Percentiles rank a stretch among this genome's conserved stretches.
Evolutionary conservation across 768 basidiomycete species (phyloP).

Genomic region (Termitomyces sp.): DNA sequence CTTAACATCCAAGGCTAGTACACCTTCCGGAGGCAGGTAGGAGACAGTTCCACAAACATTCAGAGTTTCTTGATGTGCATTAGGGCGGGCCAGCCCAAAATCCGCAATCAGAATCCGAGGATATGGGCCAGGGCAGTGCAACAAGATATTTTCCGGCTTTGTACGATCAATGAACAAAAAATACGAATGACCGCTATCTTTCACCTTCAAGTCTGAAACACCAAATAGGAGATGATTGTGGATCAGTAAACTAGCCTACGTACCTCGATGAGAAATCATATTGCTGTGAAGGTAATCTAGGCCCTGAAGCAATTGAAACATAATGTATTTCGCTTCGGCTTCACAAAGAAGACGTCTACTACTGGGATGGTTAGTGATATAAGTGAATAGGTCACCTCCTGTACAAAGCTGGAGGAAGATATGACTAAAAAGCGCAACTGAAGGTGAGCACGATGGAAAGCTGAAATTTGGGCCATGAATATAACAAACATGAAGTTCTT

Average conservation of each 20-base stretch:
- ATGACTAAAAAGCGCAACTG: constrained; percentile 36
- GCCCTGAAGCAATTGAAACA: constrained; percentile 72
- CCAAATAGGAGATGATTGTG: background rate
- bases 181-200: background rate
- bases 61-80: constrained; percentile 75
- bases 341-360: constrained; percentile 53
- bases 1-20: constrained; percentile 71
- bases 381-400: constrained; percentile 84
- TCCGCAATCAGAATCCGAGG: constrained; percentile 83
- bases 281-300: constrained; percentile 66
- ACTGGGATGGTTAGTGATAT: constrained; percentile 59
- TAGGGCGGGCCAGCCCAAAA: constrained; percentile 78
- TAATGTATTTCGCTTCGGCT: constrained; percentile 80
- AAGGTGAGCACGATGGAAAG: background rate
- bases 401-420: constrained; percentile 85
- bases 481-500: constrained; percentile 49
- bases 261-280: constrained; percentile 77
- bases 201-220: constrained; percentile 17
- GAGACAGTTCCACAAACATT: constrained; percentile 87
- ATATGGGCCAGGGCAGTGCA: constrained; percentile 75
- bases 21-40: constrained; percentile 82
- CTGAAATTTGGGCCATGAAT: background rate
- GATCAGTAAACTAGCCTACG: background rate
- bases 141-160: constrained; percentile 80
- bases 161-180: background rate